phyloP scores from a whole-genome alignment of 2,329 filamentous ascomycete genomes.

The Fusarium sp. region DNA sequence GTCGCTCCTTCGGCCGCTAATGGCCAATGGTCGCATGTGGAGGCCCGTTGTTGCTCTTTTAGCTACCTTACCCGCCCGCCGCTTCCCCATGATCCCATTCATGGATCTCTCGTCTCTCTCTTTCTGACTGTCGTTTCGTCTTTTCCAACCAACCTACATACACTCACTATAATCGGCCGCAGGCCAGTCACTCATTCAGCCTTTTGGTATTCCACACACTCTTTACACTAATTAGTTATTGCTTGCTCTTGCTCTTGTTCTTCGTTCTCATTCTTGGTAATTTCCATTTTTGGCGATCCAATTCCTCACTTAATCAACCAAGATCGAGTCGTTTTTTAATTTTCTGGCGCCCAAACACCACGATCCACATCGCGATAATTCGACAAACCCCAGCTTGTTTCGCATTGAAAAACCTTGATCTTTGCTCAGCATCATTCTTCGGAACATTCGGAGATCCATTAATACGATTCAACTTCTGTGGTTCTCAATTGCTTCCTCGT shows the following conservation, averaged over 20 bases:
- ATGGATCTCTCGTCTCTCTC: constrained; percentile 38
- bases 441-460: constrained; percentile 29
- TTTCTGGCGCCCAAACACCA: constrained; percentile 27
- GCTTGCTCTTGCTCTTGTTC: constrained; percentile 29
- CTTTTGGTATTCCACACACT: constrained; percentile 43
- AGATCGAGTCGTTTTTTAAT: constrained; percentile 28
- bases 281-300: constrained; percentile 30
- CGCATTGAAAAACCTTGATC: constrained; percentile 21
- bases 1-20: constrained; percentile 40
- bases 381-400: constrained; percentile 32
- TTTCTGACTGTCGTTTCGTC: constrained; percentile 41
- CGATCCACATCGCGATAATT: constrained; percentile 38
- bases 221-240: constrained; percentile 36
- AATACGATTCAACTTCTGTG: constrained; percentile 14
- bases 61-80: constrained; percentile 46
- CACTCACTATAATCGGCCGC: constrained; percentile 49
- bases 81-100: constrained; percentile 43
- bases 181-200: constrained; percentile 49
- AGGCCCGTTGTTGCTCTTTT: constrained; percentile 43
- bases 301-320: constrained; percentile 23
- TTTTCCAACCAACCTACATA: constrained; percentile 44
- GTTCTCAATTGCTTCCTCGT: constrained; percentile 31
- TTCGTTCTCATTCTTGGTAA: constrained; percentile 22
- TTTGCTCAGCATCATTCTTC: constrained; percentile 15
- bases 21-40: constrained; percentile 44